These are phyloP conservation scores for Eucalyptus curtisii DNA, from an alignment of 345 rosid genomes.

Conservation along the genomic window DNA sequence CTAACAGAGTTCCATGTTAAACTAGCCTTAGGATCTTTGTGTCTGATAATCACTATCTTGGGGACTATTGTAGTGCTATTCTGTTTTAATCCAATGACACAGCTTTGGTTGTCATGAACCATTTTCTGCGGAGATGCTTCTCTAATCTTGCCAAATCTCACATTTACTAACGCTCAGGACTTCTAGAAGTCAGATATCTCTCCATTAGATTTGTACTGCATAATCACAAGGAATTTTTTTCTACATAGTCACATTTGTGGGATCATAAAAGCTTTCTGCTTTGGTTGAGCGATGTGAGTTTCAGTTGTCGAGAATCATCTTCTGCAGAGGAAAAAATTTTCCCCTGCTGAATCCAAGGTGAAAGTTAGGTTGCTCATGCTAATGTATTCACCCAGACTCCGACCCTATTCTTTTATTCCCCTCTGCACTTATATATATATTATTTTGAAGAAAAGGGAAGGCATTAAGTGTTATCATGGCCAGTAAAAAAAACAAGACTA, in stretches of 20 bases:
- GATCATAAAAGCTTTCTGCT: neutral
- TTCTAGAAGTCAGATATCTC: neutral
- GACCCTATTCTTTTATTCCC: neutral
- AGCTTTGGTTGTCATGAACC: neutral
- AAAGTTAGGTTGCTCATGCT: neutral
- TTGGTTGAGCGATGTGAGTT: neutral
- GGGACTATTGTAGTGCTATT: neutral
- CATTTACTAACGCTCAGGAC: neutral
- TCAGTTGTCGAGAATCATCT: neutral
- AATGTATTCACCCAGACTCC: neutral
- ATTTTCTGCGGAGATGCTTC: neutral
- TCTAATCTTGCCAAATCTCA: neutral
- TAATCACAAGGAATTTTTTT: neutral
- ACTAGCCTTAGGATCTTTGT: neutral
- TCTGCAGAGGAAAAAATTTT: neutral
- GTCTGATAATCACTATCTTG: neutral
- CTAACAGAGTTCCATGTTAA: neutral
- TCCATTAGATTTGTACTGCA: neutral
- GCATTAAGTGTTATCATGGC: neutral
- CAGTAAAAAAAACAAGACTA: neutral
- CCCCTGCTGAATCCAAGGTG: neutral
- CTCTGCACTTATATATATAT: neutral
- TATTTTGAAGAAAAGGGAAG: neutral
- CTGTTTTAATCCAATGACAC: neutral
- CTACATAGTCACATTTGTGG: neutral